Percentiles rank a stretch among this genome's conserved stretches.
These are phyloP conservation scores for Helicosporidium sp. DNA, from an alignment of 139 green algal species.

Conservation along the genomic window DNA sequence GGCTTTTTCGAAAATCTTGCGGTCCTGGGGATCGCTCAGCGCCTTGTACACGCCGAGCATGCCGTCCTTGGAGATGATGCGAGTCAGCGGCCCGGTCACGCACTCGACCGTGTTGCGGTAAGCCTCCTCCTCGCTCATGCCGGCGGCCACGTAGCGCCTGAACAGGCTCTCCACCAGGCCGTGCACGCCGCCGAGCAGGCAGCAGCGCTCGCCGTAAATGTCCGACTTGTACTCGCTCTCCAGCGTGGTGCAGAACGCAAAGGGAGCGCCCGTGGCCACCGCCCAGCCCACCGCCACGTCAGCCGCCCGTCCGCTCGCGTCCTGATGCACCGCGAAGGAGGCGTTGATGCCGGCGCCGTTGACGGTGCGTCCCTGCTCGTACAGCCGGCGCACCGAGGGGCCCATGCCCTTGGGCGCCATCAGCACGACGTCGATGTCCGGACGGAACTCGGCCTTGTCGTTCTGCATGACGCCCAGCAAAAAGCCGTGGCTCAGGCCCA, in stretches of 20 bases:
- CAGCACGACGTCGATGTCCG: constrained; percentile 96
- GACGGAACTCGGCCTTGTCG: constrained; percentile 76
- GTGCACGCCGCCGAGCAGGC: constrained; percentile 93
- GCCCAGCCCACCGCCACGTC: constrained; percentile 96
- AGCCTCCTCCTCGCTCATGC: constrained; percentile 78
- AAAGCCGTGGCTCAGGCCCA: constrained; percentile 97
- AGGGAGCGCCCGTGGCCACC: constrained; percentile 82
- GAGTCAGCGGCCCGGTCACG: constrained; percentile 89
- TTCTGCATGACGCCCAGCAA: constrained; percentile 88
- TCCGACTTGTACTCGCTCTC: constrained; percentile 96
- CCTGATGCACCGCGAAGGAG: constrained; percentile 97
- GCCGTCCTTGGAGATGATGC: constrained; percentile 82
- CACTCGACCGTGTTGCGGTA: constrained; percentile 90
- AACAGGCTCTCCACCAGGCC: constrained; percentile 95
- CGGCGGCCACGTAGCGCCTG: constrained; percentile 64
- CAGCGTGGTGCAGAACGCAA: constrained; percentile 93
- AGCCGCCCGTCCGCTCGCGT: constrained; percentile 77
- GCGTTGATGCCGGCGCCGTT: constrained; percentile 98
- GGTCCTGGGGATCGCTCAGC: constrained; percentile 48
- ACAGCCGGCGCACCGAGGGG: constrained; percentile 85
- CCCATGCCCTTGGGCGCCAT: constrained; percentile 99
- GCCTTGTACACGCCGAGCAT: constrained; percentile 91
- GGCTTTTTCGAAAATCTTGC: constrained; percentile 69
- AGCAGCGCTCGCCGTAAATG: constrained; percentile 97
- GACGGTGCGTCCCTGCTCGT: constrained; percentile 94